Evolutionary conservation across 208 protist species (phyloP), one percentile per base, ranked within the genome.

Genomic region (Strigomonas culicis): DNA sequence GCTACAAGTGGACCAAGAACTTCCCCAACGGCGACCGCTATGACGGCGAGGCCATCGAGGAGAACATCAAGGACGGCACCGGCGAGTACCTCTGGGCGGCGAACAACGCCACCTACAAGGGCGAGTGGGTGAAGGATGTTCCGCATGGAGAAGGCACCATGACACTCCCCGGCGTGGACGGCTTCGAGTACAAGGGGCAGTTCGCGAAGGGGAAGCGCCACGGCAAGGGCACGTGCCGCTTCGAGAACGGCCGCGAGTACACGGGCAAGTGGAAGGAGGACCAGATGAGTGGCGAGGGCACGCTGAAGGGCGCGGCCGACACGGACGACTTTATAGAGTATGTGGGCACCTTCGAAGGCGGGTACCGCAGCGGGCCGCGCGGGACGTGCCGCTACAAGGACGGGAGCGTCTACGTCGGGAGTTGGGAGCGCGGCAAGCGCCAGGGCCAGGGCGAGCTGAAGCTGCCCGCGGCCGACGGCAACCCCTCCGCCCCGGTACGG

Each of bases 211-310:
- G 90, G n/a, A 66, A 80, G 59, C 85, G 90, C 41, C 66, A 77
- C 56, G 93, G 89, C 13, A 58, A 70, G 1, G 90, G 93, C 6
- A 73, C 51, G 1, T 97, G 93, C 66, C 63, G 49, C 7, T 96
- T 94, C 52, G 43, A 63, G 19, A 92, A 91, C 56, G 90, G 88
- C 21, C 78, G 79, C 15, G 55, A 62, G 31, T 96, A 95, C 74
- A 73, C 77, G 1, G 90, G 93, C 0, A 82, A 92, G 51, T 97
- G 93, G 93, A 25, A 63, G 25, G 61, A 72, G 11, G 92, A 94
- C 57, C 66, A 88, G 55, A 90, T 92, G 85, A 72, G 86, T 32
- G 92, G 92, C n/a, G 21, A 68, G 4, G 92, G 89, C n/a, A 72
- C 68, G 10, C 70, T 92, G 41, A 53, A 13, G 34, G 87, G 80